These are phyloP conservation scores for Chalaropsis ovoidea DNA, from an alignment of 2,329 filamentous ascomycete genomes.

Conservation along the genomic window DNA sequence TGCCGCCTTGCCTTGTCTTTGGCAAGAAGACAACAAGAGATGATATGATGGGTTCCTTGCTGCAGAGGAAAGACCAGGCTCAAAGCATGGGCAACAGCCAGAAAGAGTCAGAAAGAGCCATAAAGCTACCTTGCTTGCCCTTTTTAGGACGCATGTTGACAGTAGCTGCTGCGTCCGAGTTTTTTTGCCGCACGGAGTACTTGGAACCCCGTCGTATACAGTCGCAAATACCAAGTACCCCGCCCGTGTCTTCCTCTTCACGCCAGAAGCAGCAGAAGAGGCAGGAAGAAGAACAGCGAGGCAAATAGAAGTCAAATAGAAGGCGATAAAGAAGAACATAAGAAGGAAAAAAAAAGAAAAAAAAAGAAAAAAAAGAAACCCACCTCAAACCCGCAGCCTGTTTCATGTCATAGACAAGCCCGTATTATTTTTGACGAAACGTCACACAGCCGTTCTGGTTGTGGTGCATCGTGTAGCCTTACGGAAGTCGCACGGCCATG, in stretches of 20 bases:
- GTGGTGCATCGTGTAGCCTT: slow-evolving; percentile 7
- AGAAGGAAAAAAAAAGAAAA: not conserved
- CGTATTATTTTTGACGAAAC: slow-evolving; percentile 15
- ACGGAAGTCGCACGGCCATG: slow-evolving; percentile 6
- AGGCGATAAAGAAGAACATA: not conserved
- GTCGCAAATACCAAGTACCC: slow-evolving; percentile 14
- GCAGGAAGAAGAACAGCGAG: no score
- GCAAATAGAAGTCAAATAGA: no score
- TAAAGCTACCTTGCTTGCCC: not conserved
- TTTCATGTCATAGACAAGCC: slow-evolving; percentile 2
- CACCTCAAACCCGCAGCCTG: not conserved
- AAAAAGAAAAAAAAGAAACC: slow-evolving; percentile 10
- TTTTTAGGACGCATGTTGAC: not conserved
- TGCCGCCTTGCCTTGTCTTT: not conserved
- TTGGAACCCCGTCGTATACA: not conserved
- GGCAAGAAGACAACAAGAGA: no score
- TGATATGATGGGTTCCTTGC: not conserved
- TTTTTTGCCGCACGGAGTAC: slow-evolving; percentile 18
- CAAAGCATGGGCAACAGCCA: not conserved
- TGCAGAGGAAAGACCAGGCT: not conserved
- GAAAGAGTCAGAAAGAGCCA: not conserved
- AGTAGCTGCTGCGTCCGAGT: not conserved
- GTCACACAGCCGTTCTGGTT: not conserved
- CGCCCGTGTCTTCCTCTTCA: not conserved
- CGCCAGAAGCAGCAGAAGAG: not conserved